Evolutionary conservation across 345 rosid species (phyloP), one percentile per base, ranked within the genome.

Genomic region (Lepidium africanum): DNA sequence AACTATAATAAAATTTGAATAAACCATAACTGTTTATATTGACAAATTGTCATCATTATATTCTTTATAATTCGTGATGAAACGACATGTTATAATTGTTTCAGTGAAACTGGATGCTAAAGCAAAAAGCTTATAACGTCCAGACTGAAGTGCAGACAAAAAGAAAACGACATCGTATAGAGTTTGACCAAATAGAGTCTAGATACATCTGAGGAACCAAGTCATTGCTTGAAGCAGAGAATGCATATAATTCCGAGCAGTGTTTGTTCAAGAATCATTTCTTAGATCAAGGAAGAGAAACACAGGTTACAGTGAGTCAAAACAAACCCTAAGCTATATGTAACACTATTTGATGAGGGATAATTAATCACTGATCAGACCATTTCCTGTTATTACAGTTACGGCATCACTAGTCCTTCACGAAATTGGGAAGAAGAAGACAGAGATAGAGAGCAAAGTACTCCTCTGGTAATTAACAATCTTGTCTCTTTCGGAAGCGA

Each of bases 351-450:
- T 21, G 50, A 46, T 4, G 14, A 35, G 56, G 41, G 17, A 42
- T 32, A 40, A 65, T 39, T 15, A 65, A 41, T 54, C 50, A 37
- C 16, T 35, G 62, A 62, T 60, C 60, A 65, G 72, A 66, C 48
- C 45, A 39, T 30, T 56, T 73, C 55, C 32, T 57, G 55, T 59
- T 59, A 73, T 50, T 66, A 73, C 68, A 59, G 41, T 66, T 65
- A 54, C 38, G 50, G 35, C 55, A 66, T 25, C 77, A 58, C 33
- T 27, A 41, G 72, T 51, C 42, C 35, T 53, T 41, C 41, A 49
- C 16, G 67, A 66, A 42, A 43, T 35, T 66, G 42, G 63, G 65
- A 72, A 50, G 67, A 40, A 72, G 71, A 73, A 33, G 40, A 51
- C 40, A 66, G 49, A 72, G 39, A 14, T 39, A 50, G 53, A 14